A percentile compares a stretch with the other conserved stretches of the same genome.
phyloP scores from a whole-genome alignment of 129 eudicot species.

The Flaveria robusta region DNA sequence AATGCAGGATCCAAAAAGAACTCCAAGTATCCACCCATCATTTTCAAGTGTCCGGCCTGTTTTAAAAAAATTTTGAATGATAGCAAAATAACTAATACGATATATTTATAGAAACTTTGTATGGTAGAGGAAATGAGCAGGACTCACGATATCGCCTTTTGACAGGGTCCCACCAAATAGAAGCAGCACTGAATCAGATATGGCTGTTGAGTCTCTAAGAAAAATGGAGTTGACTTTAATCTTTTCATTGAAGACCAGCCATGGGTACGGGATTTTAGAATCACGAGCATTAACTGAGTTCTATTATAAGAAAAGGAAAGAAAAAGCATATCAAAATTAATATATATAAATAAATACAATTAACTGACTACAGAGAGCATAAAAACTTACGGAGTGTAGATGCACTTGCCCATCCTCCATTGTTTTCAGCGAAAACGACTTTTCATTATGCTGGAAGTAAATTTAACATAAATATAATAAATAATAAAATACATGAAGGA shows the following conservation, averaged over 20 bases:
- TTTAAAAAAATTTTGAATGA: neutral
- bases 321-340: constrained; percentile 14
- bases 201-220: constrained; percentile 89
- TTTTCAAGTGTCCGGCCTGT: constrained; percentile 87
- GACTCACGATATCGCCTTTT: constrained; percentile 68
- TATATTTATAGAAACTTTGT: neutral
- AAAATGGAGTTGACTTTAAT: constrained; percentile 89
- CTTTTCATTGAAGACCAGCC: constrained; percentile 95
- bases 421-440: constrained; percentile 77
- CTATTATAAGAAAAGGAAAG: constrained; percentile 38
- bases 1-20: constrained; percentile 70
- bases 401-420: constrained; percentile 96
- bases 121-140: constrained; percentile 12
- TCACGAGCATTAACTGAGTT: constrained; percentile 93
- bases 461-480: constrained; percentile 11
- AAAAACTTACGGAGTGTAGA: constrained; percentile 71
- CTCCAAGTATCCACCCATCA: constrained; percentile 96
- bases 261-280: constrained; percentile 79
- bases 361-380: neutral
- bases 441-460: constrained; percentile 80
- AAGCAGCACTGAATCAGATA: constrained; percentile 86
- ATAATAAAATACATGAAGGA: constrained; percentile 8
- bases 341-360: neutral
- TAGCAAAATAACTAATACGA: neutral
- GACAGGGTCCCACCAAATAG: constrained; percentile 83